These are phyloP conservation scores for Symbiodinium natans DNA, from an alignment of 73 alveolate species.

Conservation along the genomic window DNA sequence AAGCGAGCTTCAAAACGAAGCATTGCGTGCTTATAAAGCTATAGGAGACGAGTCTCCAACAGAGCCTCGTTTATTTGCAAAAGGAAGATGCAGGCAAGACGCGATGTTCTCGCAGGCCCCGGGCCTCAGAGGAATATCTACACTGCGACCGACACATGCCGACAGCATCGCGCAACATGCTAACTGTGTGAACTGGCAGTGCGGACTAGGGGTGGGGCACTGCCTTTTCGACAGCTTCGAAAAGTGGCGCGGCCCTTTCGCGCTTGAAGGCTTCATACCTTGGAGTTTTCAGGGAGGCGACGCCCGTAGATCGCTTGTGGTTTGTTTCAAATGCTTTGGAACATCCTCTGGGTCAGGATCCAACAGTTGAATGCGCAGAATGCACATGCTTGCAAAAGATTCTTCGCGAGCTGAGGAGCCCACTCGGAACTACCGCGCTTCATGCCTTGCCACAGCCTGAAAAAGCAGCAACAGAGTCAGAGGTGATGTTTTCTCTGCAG, in stretches of 20 bases:
- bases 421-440: constrained; percentile 50
- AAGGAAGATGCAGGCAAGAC: background rate
- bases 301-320: background rate
- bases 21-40: too few species aligned
- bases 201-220: background rate
- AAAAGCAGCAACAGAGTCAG: too few species aligned
- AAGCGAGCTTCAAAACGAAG: too few species aligned
- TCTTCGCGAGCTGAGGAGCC: background rate
- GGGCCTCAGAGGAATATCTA: too few species aligned
- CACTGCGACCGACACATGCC: too few species aligned
- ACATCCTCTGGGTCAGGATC: too few species aligned
- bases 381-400: background rate
- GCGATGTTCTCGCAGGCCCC: background rate
- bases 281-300: background rate
- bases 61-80: too few species aligned
- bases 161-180: too few species aligned
- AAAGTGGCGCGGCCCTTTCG: constrained; percentile 76
- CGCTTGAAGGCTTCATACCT: constrained; percentile 54
- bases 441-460: constrained; percentile 42
- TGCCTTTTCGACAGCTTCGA: constrained; percentile 86
- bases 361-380: too few species aligned
- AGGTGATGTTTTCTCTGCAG: too few species aligned
- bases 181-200: too few species aligned
- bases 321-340: background rate
- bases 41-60: background rate